Evolutionary conservation across 2,329 filamentous ascomycete genomes (phyloP).

Genomic region (Colletotrichum tabaci): DNA sequence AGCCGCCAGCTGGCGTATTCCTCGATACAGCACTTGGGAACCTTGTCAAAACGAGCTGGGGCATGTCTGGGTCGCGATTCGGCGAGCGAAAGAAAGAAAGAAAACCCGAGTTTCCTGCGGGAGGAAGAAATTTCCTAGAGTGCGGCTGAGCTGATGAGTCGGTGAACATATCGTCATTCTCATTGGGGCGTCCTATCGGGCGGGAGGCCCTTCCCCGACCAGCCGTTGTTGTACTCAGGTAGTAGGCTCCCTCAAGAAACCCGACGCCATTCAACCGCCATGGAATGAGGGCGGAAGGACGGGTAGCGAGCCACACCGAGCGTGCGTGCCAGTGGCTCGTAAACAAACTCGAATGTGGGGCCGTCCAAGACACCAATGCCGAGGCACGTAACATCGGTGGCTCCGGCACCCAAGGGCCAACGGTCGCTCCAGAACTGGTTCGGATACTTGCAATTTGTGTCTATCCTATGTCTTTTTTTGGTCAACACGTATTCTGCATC

Average conservation of each 20-base stretch:
- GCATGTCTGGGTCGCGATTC: background rate
- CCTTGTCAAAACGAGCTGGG: background rate
- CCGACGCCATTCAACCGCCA: background rate
- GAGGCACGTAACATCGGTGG: constrained; percentile 26
- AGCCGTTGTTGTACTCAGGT: background rate
- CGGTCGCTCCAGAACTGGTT: background rate
- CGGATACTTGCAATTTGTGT: background rate
- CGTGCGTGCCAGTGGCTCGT: background rate
- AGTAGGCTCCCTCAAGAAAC: background rate
- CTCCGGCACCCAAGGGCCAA: constrained; percentile 19
- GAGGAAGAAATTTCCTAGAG: background rate
- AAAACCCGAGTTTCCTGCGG: background rate
- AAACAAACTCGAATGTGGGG: constrained; percentile 14
- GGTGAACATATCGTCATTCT: background rate
- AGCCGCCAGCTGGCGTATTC: background rate
- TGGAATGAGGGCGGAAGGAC: background rate
- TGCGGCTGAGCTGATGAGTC: background rate
- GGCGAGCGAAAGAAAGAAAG: background rate
- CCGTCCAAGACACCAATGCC: constrained; percentile 3
- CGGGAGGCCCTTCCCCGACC: background rate
- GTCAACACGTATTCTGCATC: background rate
- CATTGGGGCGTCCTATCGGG: background rate
- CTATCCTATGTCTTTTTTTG: background rate
- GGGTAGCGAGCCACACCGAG: background rate
- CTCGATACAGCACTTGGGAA: background rate